phyloP scores from a whole-genome alignment of 2,329 filamentous ascomycete species.

The Neoascochyta sp. region DNA sequence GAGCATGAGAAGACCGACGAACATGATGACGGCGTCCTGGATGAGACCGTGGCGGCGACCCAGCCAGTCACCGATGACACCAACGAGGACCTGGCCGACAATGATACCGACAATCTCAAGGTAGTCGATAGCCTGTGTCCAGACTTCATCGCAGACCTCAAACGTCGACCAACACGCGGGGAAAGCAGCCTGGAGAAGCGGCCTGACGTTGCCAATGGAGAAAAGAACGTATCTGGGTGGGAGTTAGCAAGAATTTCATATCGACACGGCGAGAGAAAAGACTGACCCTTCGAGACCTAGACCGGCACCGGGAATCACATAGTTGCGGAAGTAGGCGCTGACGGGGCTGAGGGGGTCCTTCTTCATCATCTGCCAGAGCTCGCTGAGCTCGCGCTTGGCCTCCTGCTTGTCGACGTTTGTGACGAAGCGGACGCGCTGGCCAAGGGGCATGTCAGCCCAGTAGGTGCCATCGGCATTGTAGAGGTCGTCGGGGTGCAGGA shows the following conservation, averaged over 20 bases:
- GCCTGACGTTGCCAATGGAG: slow-evolving; percentile 89
- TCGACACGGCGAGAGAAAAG: neutral
- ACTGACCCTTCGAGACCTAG: slow-evolving; percentile 73
- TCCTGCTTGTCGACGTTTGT: slow-evolving; percentile 68
- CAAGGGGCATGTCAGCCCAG: slow-evolving; percentile 81
- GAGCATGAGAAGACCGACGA: slow-evolving; percentile 85
- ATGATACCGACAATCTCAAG: slow-evolving; percentile 95
- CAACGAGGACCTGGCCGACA: slow-evolving; percentile 80
- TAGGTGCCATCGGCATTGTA: slow-evolving; percentile 80
- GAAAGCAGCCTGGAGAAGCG: slow-evolving; percentile 74
- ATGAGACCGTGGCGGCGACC: slow-evolving; percentile 94
- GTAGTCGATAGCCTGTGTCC: slow-evolving; percentile 82
- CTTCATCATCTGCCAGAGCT: slow-evolving; percentile 77
- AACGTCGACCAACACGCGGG: slow-evolving; percentile 68
- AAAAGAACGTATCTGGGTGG: slow-evolving; percentile 79
- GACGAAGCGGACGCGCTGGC: slow-evolving; percentile 71
- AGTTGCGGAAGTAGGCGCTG: slow-evolving; percentile 84
- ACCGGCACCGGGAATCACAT: slow-evolving; percentile 87
- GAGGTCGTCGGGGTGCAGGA: slow-evolving; percentile 84
- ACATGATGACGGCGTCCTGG: slow-evolving; percentile 93
- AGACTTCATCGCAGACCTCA: slow-evolving; percentile 68
- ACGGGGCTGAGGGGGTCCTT: slow-evolving; percentile 78
- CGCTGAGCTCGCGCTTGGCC: slow-evolving; percentile 61
- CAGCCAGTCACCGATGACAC: slow-evolving; percentile 74
- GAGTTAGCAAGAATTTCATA: slow-evolving; percentile 2